Percentiles rank a stretch among this genome's conserved stretches.
Evolutionary conservation across 805 yeast genomes (phyloP).

Genomic region (Barnettozyma salicaria): DNA sequence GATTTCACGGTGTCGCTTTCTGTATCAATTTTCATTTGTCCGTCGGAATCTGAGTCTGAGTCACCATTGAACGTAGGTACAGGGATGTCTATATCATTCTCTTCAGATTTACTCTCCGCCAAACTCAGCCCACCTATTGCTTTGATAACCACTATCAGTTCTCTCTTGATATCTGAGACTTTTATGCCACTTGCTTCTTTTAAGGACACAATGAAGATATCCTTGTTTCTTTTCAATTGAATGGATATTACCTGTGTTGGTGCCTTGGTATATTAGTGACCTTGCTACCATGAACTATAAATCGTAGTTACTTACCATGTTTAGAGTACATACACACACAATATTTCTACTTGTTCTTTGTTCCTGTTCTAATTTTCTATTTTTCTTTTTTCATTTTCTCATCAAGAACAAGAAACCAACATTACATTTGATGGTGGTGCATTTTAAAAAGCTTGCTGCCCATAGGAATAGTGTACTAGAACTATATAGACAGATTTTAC

Average conservation of each 20-base stretch:
- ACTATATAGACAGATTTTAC: slow-evolving; percentile 27
- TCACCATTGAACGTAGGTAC: slow-evolving; percentile 32
- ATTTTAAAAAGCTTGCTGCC: slow-evolving; percentile 25
- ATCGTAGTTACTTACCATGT: slow-evolving; percentile 5
- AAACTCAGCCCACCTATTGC: slow-evolving; percentile 43
- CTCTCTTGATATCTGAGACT: slow-evolving; percentile 23
- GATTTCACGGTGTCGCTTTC: slow-evolving; percentile 7
- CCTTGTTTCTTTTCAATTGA: slow-evolving; percentile 31
- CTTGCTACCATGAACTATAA: background rate
- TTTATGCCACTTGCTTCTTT: slow-evolving; percentile 16
- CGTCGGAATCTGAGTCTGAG: slow-evolving; percentile 28
- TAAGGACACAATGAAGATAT: slow-evolving; percentile 28
- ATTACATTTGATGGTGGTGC: slow-evolving; percentile 23
- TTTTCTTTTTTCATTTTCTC: slow-evolving; percentile 1
- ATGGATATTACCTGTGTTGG: slow-evolving; percentile 8
- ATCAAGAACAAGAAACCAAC: background rate
- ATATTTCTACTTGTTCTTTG: background rate
- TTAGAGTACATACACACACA: background rate
- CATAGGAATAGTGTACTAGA: slow-evolving; percentile 28
- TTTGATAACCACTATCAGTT: slow-evolving; percentile 36
- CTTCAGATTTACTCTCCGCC: slow-evolving; percentile 11
- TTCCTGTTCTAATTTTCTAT: background rate
- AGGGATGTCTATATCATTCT: slow-evolving; percentile 31
- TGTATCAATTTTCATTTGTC: slow-evolving; percentile 8
- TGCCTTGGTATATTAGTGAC: too few relatives aligned